These are phyloP conservation scores for Yamadazyma kanchanaburiensis DNA, from an alignment of 1,139 yeast genomes.

Conservation along the genomic window DNA sequence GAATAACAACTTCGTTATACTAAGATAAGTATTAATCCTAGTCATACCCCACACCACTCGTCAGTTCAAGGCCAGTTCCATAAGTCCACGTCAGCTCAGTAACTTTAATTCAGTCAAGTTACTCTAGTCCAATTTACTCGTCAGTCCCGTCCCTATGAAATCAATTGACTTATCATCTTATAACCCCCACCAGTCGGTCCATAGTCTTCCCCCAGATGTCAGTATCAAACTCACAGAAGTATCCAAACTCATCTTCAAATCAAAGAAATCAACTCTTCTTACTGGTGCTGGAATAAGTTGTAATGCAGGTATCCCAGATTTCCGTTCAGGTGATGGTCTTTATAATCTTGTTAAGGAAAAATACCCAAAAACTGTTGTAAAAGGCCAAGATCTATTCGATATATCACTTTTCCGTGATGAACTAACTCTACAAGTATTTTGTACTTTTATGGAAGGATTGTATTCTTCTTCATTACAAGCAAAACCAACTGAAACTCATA, in stretches of 20 bases:
- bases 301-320: slow-evolving; percentile 96
- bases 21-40: too few species aligned
- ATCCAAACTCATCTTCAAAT: slow-evolving; percentile 40
- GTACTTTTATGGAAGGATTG: slow-evolving; percentile 75
- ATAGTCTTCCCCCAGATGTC: slow-evolving; percentile 23
- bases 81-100: too few species aligned
- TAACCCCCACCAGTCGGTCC: slow-evolving; percentile 9
- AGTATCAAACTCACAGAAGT: slow-evolving; percentile 36
- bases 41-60: too few species aligned
- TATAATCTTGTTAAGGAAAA: slow-evolving; percentile 69
- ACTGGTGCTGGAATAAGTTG: slow-evolving; percentile 97
- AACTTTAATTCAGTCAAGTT: too few species aligned
- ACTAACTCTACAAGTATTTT: slow-evolving; percentile 62
- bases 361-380: slow-evolving; percentile 59
- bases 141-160: too few species aligned
- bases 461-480: slow-evolving; percentile 64
- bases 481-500: slow-evolving; percentile 79
- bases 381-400: slow-evolving; percentile 90
- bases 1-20: too few species aligned
- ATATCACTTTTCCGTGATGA: slow-evolving; percentile 72
- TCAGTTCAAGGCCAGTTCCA: too few species aligned
- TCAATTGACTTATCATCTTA: slow-evolving; percentile 25
- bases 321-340: slow-evolving; percentile 79
- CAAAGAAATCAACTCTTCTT: slow-evolving; percentile 54
- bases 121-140: too few species aligned